Conservation (phyloP, 352 stramenopile species). For the Phytopythium chamaehyphon region DNA sequence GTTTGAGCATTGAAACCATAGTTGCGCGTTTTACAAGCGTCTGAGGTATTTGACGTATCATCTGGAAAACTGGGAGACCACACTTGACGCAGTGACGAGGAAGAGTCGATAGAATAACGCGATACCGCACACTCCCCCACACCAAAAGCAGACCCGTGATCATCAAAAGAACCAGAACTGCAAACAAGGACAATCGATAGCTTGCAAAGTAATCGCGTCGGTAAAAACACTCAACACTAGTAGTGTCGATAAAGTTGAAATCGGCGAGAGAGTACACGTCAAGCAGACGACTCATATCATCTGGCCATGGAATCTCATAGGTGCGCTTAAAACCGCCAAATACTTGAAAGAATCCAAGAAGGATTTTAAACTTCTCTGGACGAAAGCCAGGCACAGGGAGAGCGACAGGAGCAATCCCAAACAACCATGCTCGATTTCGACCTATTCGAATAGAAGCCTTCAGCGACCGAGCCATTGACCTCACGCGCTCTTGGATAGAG, state of each 20-base stretch:
- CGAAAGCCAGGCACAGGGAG: conserved; percentile 27
- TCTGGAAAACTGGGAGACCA: conserved; percentile 51
- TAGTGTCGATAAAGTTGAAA: conserved; percentile 66
- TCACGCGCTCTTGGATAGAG: conserved; percentile 19
- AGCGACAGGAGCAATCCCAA: conserved; percentile 29
- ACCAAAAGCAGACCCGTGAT: conserved; percentile 29
- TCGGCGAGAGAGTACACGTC: conserved; percentile 65
- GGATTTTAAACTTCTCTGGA: conserved; percentile 76
- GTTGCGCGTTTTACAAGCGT: conserved; percentile 27
- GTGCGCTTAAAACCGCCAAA: conserved; percentile 69
- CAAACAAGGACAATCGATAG: conserved; percentile 38
- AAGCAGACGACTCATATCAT: conserved; percentile 52
- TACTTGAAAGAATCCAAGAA: conserved; percentile 75
- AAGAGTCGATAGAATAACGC: conserved; percentile 45
- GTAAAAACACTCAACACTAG: conserved; percentile 62
- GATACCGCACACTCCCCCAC: conserved; percentile 55
- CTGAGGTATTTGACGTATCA: conserved; percentile 23
- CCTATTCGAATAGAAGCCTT: background rate
- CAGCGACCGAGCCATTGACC: conserved; percentile 5
- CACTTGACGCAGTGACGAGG: conserved; percentile 58
- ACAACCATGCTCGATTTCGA: conserved; percentile 14
- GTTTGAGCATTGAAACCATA: conserved; percentile 40
- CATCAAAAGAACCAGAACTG: conserved; percentile 33
- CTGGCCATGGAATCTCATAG: conserved; percentile 70
- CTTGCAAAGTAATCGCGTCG: conserved; percentile 60